phyloP scores from a whole-genome alignment of 768 basidiomycete genomes.

The Fomitopsis serialis region DNA sequence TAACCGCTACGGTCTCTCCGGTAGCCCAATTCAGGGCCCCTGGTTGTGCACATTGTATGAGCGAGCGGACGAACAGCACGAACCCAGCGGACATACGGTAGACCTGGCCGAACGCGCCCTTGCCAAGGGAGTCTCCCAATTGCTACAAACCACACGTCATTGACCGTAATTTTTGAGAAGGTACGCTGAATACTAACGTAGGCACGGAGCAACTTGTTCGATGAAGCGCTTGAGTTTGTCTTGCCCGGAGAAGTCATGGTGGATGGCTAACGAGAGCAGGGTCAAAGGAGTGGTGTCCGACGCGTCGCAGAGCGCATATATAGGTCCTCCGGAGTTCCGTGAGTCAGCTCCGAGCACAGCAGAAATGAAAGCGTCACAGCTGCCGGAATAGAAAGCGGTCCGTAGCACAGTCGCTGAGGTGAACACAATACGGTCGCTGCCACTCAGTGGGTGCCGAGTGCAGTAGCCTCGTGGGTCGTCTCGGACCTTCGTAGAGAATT shows the following conservation, averaged over 20 bases:
- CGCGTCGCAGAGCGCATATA: not conserved
- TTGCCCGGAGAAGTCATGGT: constrained; percentile 1
- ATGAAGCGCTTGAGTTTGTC: constrained; percentile 10
- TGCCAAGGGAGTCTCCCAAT: constrained; percentile 94
- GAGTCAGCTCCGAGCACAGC: not conserved
- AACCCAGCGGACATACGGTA: constrained; percentile 61
- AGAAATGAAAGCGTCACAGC: not conserved
- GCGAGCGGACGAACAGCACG: not conserved
- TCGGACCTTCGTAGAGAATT: too few species aligned
- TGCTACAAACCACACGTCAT: constrained; percentile 46
- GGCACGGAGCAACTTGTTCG: constrained; percentile 24
- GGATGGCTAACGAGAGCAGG: constrained; percentile 1
- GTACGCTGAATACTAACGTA: constrained; percentile 20
- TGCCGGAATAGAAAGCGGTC: not conserved
- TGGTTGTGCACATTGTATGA: constrained; percentile 21
- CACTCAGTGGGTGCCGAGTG: not conserved
- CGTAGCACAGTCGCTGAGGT: not conserved
- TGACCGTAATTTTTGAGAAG: not conserved
- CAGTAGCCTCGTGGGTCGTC: not conserved
- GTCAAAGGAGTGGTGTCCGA: not conserved
- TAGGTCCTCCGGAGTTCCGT: not conserved
- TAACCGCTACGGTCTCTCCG: constrained; percentile 97
- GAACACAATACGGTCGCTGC: not conserved
- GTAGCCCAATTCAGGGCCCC: constrained; percentile 93
- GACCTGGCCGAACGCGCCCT: constrained; percentile 96